Conservation (phyloP, 148 eudicot species). For the Fallopia convolvulus region DNA sequence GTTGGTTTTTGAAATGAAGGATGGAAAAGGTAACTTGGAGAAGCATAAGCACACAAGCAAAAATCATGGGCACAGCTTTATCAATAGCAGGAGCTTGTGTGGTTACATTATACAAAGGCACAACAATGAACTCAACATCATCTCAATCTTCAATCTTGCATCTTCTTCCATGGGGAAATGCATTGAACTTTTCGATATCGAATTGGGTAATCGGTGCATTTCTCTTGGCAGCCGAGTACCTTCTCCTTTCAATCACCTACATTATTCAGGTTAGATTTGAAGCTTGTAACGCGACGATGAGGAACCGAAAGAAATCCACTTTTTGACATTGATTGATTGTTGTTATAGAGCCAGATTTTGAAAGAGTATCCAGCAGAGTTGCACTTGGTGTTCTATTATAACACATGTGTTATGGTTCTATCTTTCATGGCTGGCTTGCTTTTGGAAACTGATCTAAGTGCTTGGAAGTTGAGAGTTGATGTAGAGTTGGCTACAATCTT, state of each 20-base stretch:
- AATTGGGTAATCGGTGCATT: constrained; percentile 51
- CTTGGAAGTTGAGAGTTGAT: constrained; percentile 10
- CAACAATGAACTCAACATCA: constrained; percentile 18
- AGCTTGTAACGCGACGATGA: neutral
- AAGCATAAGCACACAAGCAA: constrained; percentile 39
- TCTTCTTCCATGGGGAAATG: constrained; percentile 15
- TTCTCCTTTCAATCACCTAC: constrained; percentile 34
- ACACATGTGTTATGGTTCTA: neutral
- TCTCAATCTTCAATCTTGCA: neutral
- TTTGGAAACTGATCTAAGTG: constrained; percentile 5
- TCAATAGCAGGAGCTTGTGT: constrained; percentile 53
- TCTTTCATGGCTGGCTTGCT: constrained; percentile 8
- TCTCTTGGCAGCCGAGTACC: constrained; percentile 27
- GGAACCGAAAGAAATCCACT: neutral
- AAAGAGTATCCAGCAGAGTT: constrained; percentile 11
- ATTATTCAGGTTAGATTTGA: constrained; percentile 35
- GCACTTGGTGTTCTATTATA: constrained; percentile 4
- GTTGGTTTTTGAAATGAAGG: constrained; percentile 19
- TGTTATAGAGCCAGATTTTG: constrained; percentile 7
- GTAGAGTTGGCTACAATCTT: constrained; percentile 7
- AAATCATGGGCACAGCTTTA: constrained; percentile 40
- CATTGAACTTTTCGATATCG: constrained; percentile 18
- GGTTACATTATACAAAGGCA: constrained; percentile 44
- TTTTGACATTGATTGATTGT: neutral
- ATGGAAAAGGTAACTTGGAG: constrained; percentile 47